Conservation (phyloP, 2,329 filamentous ascomycete genomes). For the Talaromyces sp. region DNA sequence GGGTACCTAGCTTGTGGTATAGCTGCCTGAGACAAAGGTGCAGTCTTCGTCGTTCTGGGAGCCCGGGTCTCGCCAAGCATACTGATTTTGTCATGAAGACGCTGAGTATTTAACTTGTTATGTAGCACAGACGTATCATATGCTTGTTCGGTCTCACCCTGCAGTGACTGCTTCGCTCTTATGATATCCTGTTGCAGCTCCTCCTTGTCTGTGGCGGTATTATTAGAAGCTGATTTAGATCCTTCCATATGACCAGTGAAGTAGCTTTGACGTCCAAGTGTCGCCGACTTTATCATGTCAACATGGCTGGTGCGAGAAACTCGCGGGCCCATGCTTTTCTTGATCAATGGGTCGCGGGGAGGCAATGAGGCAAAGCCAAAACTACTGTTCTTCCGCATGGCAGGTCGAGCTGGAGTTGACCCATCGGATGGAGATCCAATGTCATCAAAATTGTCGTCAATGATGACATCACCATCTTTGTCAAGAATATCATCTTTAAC, state of each 20-base stretch:
- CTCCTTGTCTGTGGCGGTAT: slow-evolving; percentile 29
- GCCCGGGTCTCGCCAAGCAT: slow-evolving; percentile 59
- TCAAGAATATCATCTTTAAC: slow-evolving; percentile 22
- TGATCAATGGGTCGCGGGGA: slow-evolving; percentile 81
- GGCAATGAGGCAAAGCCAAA: slow-evolving; percentile 91
- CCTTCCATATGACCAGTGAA: slow-evolving; percentile 71
- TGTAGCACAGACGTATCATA: slow-evolving; percentile 58
- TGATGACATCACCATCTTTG: slow-evolving; percentile 28
- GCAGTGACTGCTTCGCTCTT: slow-evolving; percentile 50
- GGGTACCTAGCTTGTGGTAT: slow-evolving; percentile 37
- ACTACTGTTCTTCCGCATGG: slow-evolving; percentile 81
- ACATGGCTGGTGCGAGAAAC: slow-evolving; percentile 74
- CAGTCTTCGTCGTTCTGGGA: slow-evolving; percentile 45
- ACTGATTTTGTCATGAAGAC: slow-evolving; percentile 88
- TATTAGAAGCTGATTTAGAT: slow-evolving; percentile 34
- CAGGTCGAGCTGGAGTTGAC: slow-evolving; percentile 55
- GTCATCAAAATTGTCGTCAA: slow-evolving; percentile 42
- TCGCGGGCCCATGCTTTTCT: slow-evolving; percentile 75
- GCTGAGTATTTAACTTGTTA: slow-evolving; percentile 89
- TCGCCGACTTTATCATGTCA: slow-evolving; percentile 54
- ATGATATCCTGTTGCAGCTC: slow-evolving; percentile 44
- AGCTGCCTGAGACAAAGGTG: slow-evolving; percentile 30
- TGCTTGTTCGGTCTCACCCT: slow-evolving; percentile 49
- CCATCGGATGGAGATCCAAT: slow-evolving; percentile 48
- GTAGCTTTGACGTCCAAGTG: slow-evolving; percentile 63